A percentile compares a stretch with the other conserved stretches of the same genome.
Conservation (phyloP, 306 rosid species). For the Morella rubra region DNA sequence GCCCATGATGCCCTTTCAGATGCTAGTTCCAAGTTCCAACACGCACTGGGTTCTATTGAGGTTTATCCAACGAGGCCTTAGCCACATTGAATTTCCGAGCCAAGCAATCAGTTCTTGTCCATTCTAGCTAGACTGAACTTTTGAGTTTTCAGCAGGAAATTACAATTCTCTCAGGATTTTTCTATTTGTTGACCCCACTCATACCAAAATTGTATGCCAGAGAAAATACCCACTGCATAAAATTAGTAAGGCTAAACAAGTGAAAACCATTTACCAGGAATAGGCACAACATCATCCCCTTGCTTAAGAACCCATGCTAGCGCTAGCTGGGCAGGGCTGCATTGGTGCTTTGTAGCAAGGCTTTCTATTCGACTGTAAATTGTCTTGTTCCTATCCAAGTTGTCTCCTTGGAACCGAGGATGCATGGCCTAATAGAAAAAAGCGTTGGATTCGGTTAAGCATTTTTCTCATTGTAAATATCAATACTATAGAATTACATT, state of each 20-base stretch:
- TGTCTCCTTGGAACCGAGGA: slow-evolving; percentile 40
- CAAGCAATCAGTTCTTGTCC: not conserved
- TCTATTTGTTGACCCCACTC: not conserved
- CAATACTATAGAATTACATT: no score
- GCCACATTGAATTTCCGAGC: not conserved
- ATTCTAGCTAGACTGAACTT: not conserved
- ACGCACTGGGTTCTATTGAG: not conserved
- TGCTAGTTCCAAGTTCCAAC: not conserved
- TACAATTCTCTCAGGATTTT: not conserved
- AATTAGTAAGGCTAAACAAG: not conserved
- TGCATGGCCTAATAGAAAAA: slow-evolving; percentile 20
- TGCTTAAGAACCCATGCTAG: slow-evolving; percentile 53
- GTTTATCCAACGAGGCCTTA: not conserved
- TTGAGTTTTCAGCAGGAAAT: not conserved
- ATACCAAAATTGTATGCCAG: not conserved
- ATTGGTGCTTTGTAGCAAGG: slow-evolving; percentile 36
- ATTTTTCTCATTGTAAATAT: not conserved
- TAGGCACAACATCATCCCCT: slow-evolving; percentile 51
- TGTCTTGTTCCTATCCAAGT: slow-evolving; percentile 50
- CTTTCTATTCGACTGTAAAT: slow-evolving; percentile 47
- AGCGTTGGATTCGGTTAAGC: not conserved
- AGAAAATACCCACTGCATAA: not conserved
- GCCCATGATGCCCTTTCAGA: not conserved
- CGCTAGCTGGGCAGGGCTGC: slow-evolving; percentile 45
- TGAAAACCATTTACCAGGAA: slow-evolving; percentile 37